Evolutionary conservation across 1,284 basidiomycete species (phyloP).

Genomic region (Tilletia indica): DNA sequence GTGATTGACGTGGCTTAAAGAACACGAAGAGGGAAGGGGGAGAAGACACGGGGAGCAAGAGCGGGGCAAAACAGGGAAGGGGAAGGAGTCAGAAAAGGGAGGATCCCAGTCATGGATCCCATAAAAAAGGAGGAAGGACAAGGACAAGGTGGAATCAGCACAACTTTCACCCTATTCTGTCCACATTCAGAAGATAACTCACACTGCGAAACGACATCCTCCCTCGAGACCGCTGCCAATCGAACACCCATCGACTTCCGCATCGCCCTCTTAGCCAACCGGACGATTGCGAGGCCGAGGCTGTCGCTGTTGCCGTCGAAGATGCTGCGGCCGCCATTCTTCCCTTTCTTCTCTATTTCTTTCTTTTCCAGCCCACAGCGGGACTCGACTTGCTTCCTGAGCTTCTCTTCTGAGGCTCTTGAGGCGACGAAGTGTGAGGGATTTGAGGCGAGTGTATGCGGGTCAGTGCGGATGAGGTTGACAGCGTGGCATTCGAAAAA

Average conservation of each 20-base stretch:
- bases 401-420: no score
- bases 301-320: background rate
- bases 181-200: background rate
- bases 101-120: background rate
- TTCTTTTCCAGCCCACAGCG: no score
- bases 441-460: no score
- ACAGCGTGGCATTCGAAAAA: no score
- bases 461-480: no score
- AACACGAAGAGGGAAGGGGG: background rate
- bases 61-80: background rate
- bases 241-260: constrained; percentile 40
- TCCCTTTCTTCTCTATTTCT: background rate
- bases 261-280: constrained; percentile 46
- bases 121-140: background rate
- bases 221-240: constrained; percentile 28
- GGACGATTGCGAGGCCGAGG: constrained; percentile 21
- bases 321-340: constrained; percentile 1
- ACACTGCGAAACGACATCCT: constrained; percentile 33
- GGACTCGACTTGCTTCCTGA: no score
- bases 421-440: no score
- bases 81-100: background rate
- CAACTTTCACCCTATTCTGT: background rate
- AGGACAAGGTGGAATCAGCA: background rate
- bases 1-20: constrained; percentile 39
- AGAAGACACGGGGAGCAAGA: background rate